Evolutionary conservation across 208 protist species (phyloP), one percentile per base, ranked within the genome.

Genomic region (Leishmania tarentolae): DNA sequence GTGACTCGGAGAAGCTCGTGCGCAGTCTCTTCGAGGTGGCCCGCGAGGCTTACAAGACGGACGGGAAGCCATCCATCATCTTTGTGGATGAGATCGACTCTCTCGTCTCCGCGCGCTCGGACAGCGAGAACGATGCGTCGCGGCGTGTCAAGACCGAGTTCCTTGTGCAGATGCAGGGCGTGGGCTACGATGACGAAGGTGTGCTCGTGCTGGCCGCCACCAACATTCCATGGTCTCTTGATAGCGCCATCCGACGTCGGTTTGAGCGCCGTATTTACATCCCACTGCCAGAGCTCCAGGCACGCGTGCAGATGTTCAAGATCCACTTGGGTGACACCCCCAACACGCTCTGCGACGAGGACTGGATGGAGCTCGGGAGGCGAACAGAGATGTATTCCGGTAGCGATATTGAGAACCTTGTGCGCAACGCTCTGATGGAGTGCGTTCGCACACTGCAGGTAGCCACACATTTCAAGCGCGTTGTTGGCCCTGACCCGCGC

Each of bases 111-210:
- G 77, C 89, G 4, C 89, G 98, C 77, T 94, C 88, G 9, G 96
- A 98, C 71, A 89, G 87, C 71, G 95, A 98, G 77, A 96, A 98
- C 70, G 95, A 98, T 65, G 93, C 93, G 8, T 95, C 98, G 9
- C 90, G 99, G 44, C 93, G 99, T 73, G 97, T 99, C 66, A 99
- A 99, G 87, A 99, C 99, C 28, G 99, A 99, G 91, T 99, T 99
- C 81, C 91, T 99, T 3, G 99, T 99, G 15, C 99, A 99, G 88
- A 95, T 98, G 93, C 93, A 98, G 61, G 96, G 95, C 63, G 97
- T 96, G 7, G 93, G 94, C 56, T 78, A 95, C 81, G 89, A 95
- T 28, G 92, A 96, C 59, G 93, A 98, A 70, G 90, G 93, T 15
- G 93, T 99, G 63, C 88, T 99, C 17, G 95, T 99, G 79, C 86